Base-by-base conservation (phyloP, 2,329 filamentous ascomycete species). In the Pseudogymnoascus sp. region DNA sequence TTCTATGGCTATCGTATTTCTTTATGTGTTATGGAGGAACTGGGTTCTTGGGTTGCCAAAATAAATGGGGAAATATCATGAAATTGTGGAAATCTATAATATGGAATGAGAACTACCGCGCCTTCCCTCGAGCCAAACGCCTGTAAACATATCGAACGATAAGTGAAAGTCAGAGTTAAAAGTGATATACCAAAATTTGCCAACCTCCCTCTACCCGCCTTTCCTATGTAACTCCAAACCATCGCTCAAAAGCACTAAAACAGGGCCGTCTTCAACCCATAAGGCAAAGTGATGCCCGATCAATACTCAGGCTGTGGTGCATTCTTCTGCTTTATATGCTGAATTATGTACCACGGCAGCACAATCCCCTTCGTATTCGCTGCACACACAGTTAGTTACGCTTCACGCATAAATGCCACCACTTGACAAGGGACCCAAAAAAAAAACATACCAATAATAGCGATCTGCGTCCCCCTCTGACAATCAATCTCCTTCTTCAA, bases 401-500 rank as follows among this genome's bases (percentile, higher is more conserved):
- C 10, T 26, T 33, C 46, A 17, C 13, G 13, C 26, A 19, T 10
- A 56, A 56, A 56, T 4, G 26, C 44, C 15, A 50, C 5, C 0
- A 23, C 42, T 6, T 26, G 42, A 4, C 42, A 46, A 19, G 42
- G 42, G 1, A 26, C 1, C 42, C n/a, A n/a, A n/a, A n/a, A n/a
- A n/a, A 56, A 13, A 19, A 19, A 56, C 46, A n/a, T 56, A 56
- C 46, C 46, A 31, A 56, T 56, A 19, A 56, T 7, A 1, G 46
- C 46, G 2, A 56, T 56, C 46, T 56, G 46, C 46, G 7, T 10
- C 1, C n/a, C 26, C n/a, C 46, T 56, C n/a, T 2, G 10, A 1
- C 46, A 7, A 71, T 88, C 85, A 60, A 86, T 75, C 77, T 88
- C 86, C 73, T 82, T 84, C 79, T 88, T 88, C 67, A 88, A 71